Conservation (phyloP, 164 flowering plant species). For the Vitis rotundifolia region DNA sequence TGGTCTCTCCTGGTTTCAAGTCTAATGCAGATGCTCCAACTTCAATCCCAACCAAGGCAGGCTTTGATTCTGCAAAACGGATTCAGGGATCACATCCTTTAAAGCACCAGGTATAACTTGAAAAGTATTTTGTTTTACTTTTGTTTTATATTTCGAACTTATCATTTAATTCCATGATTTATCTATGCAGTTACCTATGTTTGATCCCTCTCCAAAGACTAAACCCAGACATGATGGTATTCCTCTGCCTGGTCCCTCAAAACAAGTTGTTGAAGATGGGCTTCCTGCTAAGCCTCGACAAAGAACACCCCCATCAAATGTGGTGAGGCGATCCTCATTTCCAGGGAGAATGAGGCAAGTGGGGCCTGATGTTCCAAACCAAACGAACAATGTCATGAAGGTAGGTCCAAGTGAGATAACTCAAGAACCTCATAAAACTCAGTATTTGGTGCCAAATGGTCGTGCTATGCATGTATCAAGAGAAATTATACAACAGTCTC, state of each 20-base stretch:
- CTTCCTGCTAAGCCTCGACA: conserved; percentile 48
- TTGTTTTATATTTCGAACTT: not conserved
- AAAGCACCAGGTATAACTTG: conserved; percentile 70
- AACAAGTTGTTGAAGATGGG: conserved; percentile 62
- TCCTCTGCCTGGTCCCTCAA: conserved; percentile 56
- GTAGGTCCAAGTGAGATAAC: conserved; percentile 25
- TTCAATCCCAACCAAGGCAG: conserved; percentile 37
- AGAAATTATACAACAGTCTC: conserved; percentile 25
- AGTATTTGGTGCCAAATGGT: conserved; percentile 24
- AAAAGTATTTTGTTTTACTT: not conserved
- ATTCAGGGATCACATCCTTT: conserved; percentile 40
- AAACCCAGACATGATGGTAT: conserved; percentile 65
- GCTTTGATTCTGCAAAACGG: conserved; percentile 50
- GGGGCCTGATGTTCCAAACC: conserved; percentile 36
- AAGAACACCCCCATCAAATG: conserved; percentile 58
- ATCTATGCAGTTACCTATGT: conserved; percentile 54
- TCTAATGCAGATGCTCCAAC: conserved; percentile 44
- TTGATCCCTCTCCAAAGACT: conserved; percentile 68
- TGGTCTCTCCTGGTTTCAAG: conserved; percentile 41
- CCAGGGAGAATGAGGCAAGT: conserved; percentile 47
- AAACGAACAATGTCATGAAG: conserved; percentile 23
- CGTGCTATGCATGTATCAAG: conserved; percentile 11
- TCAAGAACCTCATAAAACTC: conserved; percentile 34
- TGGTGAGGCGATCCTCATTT: conserved; percentile 58
- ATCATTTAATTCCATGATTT: conserved; percentile 5